Evolutionary conservation across 2,329 filamentous ascomycete species (phyloP).

Genomic region (Juglanconis oblonga): DNA sequence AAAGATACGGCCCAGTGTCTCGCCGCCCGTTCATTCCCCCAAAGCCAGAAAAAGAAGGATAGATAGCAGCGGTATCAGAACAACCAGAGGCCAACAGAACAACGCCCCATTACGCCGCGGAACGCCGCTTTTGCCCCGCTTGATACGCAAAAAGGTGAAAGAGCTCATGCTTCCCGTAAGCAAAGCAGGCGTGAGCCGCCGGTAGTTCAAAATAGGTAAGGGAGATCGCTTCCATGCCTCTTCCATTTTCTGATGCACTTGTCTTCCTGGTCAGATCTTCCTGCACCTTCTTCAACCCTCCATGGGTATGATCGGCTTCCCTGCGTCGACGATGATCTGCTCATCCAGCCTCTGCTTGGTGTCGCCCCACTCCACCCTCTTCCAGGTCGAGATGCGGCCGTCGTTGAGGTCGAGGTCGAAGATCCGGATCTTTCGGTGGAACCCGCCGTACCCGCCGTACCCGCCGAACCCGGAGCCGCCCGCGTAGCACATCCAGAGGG

Average conservation of each 20-base stretch:
- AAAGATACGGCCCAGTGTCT: not conserved
- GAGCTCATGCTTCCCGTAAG: not conserved
- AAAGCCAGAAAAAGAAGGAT: not conserved
- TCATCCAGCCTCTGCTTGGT: conserved; percentile 53
- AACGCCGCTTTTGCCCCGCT: not conserved
- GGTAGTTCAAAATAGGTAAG: not conserved
- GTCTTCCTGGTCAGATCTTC: not conserved
- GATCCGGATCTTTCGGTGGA: conserved; percentile 77
- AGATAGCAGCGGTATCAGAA: not conserved
- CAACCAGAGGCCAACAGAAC: not conserved
- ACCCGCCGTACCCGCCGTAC: conserved; percentile 88
- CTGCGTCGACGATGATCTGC: conserved; percentile 65
- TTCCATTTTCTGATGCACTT: too few relatives aligned
- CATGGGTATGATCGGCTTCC: conserved; percentile 39
- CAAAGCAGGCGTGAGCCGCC: not conserved
- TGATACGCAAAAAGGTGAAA: not conserved
- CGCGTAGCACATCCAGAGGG: conserved; percentile 97
- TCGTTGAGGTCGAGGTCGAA: conserved; percentile 94
- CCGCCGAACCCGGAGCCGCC: conserved; percentile 91
- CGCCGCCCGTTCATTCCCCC: too few relatives aligned
- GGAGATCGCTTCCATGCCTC: not conserved
- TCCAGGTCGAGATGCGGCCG: conserved; percentile 87
- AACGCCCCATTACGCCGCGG: not conserved
- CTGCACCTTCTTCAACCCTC: conserved; percentile 13
- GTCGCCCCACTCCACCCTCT: conserved; percentile 72